phyloP scores from a whole-genome alignment of 345 rosid species.

The Excoecaria agallocha region DNA sequence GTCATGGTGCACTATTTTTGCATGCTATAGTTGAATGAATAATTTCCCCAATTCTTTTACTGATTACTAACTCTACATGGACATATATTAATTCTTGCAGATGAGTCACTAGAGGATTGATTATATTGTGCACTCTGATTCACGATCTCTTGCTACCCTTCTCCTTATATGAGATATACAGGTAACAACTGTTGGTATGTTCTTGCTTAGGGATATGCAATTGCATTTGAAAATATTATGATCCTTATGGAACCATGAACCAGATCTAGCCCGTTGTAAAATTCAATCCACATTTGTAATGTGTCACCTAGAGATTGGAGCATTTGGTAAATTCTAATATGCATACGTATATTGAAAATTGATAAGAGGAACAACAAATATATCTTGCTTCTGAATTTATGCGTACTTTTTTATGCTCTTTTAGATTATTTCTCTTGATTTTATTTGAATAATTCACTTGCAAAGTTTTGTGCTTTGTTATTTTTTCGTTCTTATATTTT shows the following conservation, averaged over 20 bases:
- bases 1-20: not conserved
- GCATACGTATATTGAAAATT: not conserved
- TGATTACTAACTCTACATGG: constrained; percentile 51
- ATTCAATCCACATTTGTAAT: not conserved
- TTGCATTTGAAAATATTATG: not conserved
- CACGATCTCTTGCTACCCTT: constrained; percentile 92
- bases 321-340: not conserved
- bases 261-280: not conserved
- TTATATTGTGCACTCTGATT: constrained; percentile 88
- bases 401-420: no score
- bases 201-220: not conserved
- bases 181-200: constrained; percentile 34
- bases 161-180: constrained; percentile 95
- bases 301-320: not conserved
- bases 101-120: constrained; percentile 90
- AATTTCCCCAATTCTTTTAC: constrained; percentile 7
- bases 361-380: not conserved
- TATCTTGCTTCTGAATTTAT: not conserved
- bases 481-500: no score
- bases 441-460: no score
- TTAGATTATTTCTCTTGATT: no score
- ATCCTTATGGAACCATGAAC: not conserved
- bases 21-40: not conserved
- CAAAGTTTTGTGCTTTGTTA: no score
- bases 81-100: no score